Evolutionary conservation across 169 alveolate genomes (phyloP), one percentile per base, ranked within the genome.

Genomic region (Plasmodium reichenowi): DNA sequence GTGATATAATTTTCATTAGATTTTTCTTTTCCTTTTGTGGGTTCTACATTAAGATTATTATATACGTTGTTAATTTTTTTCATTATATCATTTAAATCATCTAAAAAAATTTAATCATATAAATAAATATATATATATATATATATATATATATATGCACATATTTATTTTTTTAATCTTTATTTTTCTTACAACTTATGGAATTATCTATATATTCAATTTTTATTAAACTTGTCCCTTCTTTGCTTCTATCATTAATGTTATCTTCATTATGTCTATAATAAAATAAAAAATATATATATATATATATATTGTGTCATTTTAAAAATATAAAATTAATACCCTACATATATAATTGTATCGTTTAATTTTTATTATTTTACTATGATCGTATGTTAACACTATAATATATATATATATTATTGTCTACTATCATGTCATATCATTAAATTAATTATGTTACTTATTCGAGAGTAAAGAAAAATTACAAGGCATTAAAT

Each of bases 31-130:
- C 64, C 71, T 32, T 17, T 22, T 63, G 24, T 32, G 0, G 43
- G 15, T 6, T 66, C 62, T 6, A 43, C 70, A 58, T 38, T 17
- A 58, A 38, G 29, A n/a, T 26, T 15, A 20, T 54, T 48, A 22
- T 78, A 78, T 2, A 60, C 78, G 8, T 59, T 66, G 26, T 66
- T 56, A 47, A 78, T 67, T 59, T 78, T 78, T 66, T 78, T 78
- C 54, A 15, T 38, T 22, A 78, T 15, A 47, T 78, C 89, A 26
- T 70, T 78, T 43, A 78, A 59, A 73, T 78, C 78, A 62, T 78
- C 89, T 78, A 8, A 22, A 62, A 17, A 12, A 59, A 59, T 20
- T 9, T 3, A 59, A 0, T 15, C 8, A 62, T 17, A 22, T 15
- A 60, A 60, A 10, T 29, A 17, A 22, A 13, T 8, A 24, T 10